Base-by-base conservation (phyloP, 345 rosid species). In the Salix brachista region DNA sequence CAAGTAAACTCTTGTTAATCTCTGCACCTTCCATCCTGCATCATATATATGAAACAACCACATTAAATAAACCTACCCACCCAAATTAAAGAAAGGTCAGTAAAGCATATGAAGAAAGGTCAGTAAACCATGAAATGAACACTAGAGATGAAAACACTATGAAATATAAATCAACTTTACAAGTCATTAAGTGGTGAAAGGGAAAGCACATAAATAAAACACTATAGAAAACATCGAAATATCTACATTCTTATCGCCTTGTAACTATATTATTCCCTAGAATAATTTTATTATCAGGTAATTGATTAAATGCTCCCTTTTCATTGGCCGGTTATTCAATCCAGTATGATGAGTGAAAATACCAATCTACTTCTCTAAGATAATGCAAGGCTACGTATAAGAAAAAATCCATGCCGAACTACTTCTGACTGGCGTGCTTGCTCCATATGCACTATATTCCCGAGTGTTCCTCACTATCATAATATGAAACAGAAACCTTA, bases 21-120 rank as follows among this genome's bases (percentile, higher is more conserved):
- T 96, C 99, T 37, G 99, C 99, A 76, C 99, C 99, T 87, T 96
- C 99, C 94, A 96, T 89, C 88, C 99, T 96, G 89, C 80, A 79
- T 65, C 80, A 78, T 30, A 68, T 21, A 71, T 61, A 58, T 64
- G 46, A 71, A 68, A 78, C 23, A 44, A 39, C 76, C 78, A 78
- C 52, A 68, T 73, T 67, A 81, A 75, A 26, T 60, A 67, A 23
- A 34, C 44, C 42, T 37, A 48, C 68, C 74, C 11, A 69, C 32
- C 56, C 41, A 72, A 67, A 41, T 58, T 39, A 60, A 28, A 46
- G 61, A 11, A 26, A 64, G 25, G 37, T 36, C 60, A 36, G 52
- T 8, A 50, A 42, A 28, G 72, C 19, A 17, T 6, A 52, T 39
- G 50, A 41, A 56, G 61, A 8, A 26, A 64, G 25, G 37, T 36